Base-by-base conservation (phyloP, 1,139 yeast species). In the Sugiyamaella xylanicola region DNA sequence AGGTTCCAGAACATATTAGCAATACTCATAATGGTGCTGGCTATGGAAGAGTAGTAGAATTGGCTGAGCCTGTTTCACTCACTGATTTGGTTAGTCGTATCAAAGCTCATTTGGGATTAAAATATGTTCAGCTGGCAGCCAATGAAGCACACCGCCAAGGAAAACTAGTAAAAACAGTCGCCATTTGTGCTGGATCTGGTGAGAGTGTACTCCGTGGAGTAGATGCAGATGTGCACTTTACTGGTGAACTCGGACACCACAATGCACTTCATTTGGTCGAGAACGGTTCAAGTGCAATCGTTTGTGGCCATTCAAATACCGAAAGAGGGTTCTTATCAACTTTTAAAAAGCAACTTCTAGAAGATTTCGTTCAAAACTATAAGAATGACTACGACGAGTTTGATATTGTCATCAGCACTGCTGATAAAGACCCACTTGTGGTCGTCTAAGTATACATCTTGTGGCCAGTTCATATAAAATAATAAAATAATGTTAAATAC, bases 111-210 rank as follows among this genome's bases (percentile, higher is more conserved):
- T 73, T 92, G 48, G 76, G 74, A 0, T 71, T 93, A 51, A 56
- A 70, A 0, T 74, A 83, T 60, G 74, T 92, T 8, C 96, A 88
- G 68, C 81, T 90, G 1, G 91, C 91, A 0, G 75, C 78, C 0
- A 72, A 77, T 1, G 70, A 70, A 9, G 59, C 68, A 9, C 71
- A 72, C 41, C 55, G 62, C 11, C 61, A 63, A n/a, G 72, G 69
- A 15, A 61, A 66, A 8, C 61, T 62, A 36, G 53, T 69, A 39
- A 44, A 49, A 8, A 57, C 69, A 0, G 76, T 91, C n/a, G 98
- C 97, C 0, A 71, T 93, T 20, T 93, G 99, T 72, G 99, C 99
- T 2, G 99, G 99, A 0, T 88, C 97, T 3, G 99, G 99, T 0
- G 85, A 88, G 0, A 75, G 82, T 0, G 84, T 87, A 0, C 80